Conservation (phyloP, 345 rosid species). For the Populus deltoides region DNA sequence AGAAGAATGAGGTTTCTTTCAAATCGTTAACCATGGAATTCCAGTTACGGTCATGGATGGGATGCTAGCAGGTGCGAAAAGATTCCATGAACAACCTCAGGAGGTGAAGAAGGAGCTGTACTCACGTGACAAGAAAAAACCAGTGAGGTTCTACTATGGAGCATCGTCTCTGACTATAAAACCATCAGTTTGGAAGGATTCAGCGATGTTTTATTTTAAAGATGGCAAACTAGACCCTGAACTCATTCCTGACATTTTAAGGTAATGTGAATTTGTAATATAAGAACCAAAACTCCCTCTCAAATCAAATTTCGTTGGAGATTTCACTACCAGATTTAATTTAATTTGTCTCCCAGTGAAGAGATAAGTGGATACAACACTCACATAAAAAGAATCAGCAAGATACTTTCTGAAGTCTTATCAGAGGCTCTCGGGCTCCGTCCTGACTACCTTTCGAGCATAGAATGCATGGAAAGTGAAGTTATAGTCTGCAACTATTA, state of each 20-base stretch:
- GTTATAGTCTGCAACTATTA: constrained; percentile 39
- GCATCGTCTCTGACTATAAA: constrained; percentile 27
- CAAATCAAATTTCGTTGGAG: background rate
- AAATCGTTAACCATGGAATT: constrained; percentile 47
- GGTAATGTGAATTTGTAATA: constrained; percentile 24
- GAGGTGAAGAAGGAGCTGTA: constrained; percentile 43
- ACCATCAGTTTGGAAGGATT: constrained; percentile 48
- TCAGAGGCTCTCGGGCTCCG: constrained; percentile 47
- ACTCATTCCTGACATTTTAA: constrained; percentile 34
- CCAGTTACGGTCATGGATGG: constrained; percentile 35
- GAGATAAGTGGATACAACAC: constrained; percentile 36
- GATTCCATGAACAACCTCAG: constrained; percentile 46
- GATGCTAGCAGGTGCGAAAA: constrained; percentile 32
- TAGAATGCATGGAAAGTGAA: constrained; percentile 48
- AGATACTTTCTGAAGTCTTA: constrained; percentile 27
- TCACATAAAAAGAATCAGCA: constrained; percentile 26
- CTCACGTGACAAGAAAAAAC: constrained; percentile 27
- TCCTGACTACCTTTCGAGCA: constrained; percentile 29
- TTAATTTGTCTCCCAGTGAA: constrained; percentile 22
- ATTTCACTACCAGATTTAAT: background rate
- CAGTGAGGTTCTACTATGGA: constrained; percentile 32
- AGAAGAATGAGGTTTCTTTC: constrained; percentile 49
- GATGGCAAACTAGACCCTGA: constrained; percentile 36
- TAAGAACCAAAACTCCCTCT: background rate
- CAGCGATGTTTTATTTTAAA: constrained; percentile 37